phyloP scores from a whole-genome alignment of 106 monocot species.

The Allium sativum region DNA sequence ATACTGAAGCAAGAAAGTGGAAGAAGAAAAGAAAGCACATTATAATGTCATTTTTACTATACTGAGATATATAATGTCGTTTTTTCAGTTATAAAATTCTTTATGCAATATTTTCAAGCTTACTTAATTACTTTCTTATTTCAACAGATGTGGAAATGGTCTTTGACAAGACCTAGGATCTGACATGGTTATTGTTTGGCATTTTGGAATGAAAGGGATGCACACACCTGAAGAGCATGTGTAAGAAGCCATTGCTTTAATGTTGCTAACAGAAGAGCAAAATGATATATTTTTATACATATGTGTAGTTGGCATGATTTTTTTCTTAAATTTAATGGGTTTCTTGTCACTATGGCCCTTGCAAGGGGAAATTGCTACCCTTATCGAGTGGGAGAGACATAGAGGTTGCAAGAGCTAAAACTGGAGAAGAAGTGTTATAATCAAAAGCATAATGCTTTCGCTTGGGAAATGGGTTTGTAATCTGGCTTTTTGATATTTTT shows the following conservation, averaged over 20 bases:
- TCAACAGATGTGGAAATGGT: conserved; percentile 34
- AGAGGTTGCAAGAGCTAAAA: conserved; percentile 82
- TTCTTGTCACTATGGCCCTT: conserved; percentile 61
- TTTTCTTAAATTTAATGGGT: conserved; percentile 49
- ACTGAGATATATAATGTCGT: too few relatives aligned
- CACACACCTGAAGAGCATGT: conserved; percentile 60
- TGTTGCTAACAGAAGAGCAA: background rate
- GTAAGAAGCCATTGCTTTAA: conserved; percentile 36
- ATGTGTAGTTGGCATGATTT: too few relatives aligned
- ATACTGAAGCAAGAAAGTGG: too few relatives aligned
- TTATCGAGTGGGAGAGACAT: conserved; percentile 84
- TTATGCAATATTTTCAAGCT: background rate
- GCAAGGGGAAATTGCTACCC: conserved; percentile 37
- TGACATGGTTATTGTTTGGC: conserved; percentile 40
- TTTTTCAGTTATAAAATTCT: too few relatives aligned
- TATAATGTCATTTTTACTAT: too few relatives aligned
- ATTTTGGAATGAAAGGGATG: conserved; percentile 56
- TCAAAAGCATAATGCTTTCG: conserved; percentile 48
- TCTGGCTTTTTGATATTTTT: background rate
- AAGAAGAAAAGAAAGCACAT: too few relatives aligned
- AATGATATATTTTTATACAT: background rate
- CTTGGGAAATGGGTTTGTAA: conserved; percentile 77
- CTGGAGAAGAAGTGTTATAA: conserved; percentile 77
- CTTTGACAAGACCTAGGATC: conserved; percentile 13
- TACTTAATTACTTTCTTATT: conserved; percentile 15